Evolutionary conservation across 805 yeast species (phyloP), one percentile per base, ranked within the genome.

Genomic region (Komagataella populi): DNA sequence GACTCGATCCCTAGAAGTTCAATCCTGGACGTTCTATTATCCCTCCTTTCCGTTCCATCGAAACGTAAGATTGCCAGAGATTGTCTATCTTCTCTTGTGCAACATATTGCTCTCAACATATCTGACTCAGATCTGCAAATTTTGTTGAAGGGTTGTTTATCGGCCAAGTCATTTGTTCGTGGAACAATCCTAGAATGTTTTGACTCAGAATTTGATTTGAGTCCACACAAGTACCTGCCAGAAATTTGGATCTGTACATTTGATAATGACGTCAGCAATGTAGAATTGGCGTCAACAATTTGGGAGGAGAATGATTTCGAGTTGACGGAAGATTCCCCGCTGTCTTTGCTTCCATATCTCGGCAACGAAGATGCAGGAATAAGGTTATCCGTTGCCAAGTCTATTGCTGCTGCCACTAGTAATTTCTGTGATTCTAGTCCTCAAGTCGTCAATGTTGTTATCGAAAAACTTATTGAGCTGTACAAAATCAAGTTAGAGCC

Each of bases 41-140:
- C 81, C 1, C 70, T 90, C 55, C 73, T 93, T 76, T 71, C 78
- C 22, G 69, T 86, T 49, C 87, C 96, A 10, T 70, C 89, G 0
- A 87, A 84, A 59, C 84, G 91, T 12, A 88, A 89, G 57, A 66
- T 80, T 49, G 83, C 93, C 10, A 87, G 87, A 61, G 97, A 89
- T 54, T 85, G 95, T 60, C 77, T 93, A 63, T 69, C 82, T 50
- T 75, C 93, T 0, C 63, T 93, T 47, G 80, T 90, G 54, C 95
- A 86, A 62, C 80, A 83, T 55, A 79, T 89, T 22, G 78, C 96
- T 0, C 72, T 81, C 18, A 77, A 80, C 50, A 74, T 82, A 49
- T 69, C 78, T 0, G 64, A 66, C 1, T 65, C 59, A 2, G 97
- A 91, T 62, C 64, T 87, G 55, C 58, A 68, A 16, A 62, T 85